phyloP scores from a whole-genome alignment of 2,329 filamentous ascomycete species.

The Xylaria sp. region DNA sequence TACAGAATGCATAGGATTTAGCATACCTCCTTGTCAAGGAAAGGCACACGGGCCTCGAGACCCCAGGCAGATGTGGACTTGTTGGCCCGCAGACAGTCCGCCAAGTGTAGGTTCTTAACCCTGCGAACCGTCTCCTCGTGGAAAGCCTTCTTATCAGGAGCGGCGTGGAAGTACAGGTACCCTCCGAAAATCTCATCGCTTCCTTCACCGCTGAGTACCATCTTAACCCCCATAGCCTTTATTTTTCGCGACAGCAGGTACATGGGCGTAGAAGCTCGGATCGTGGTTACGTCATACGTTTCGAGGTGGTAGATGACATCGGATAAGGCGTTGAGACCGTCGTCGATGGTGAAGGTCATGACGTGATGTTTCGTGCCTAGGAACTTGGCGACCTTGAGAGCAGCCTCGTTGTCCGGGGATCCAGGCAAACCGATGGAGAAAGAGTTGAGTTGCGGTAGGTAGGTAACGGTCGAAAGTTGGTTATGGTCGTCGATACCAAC shows the following conservation, averaged over 20 bases:
- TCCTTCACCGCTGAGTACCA: conserved; percentile 96
- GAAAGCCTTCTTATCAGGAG: conserved; percentile 89
- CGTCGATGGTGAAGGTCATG: conserved; percentile 97
- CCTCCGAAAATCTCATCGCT: conserved; percentile 98
- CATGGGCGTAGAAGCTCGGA: conserved; percentile 98
- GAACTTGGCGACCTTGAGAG: conserved; percentile 92
- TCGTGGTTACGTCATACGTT: conserved; percentile 97
- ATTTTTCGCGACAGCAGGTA: conserved; percentile 97
- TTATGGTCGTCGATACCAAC: conserved; percentile 95
- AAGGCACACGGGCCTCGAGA: conserved; percentile 95
- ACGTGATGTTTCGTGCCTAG: conserved; percentile 97
- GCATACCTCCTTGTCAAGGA: conserved; percentile 86
- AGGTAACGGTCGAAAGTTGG: conserved; percentile 85
- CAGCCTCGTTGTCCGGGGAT: conserved; percentile 90
- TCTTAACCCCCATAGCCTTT: conserved; percentile 99
- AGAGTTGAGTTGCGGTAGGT: conserved; percentile 93
- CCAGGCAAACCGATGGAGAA: conserved; percentile 97
- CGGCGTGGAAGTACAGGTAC: conserved; percentile 97
- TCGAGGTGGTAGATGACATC: conserved; percentile 99
- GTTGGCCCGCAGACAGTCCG: conserved; percentile 98
- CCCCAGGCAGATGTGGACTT: conserved; percentile 99
- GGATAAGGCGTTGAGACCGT: conserved; percentile 93
- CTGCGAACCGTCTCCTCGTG: conserved; percentile 93
- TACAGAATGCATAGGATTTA: conserved; percentile 25
- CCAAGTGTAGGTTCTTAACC: conserved; percentile 93